Conservation (phyloP, 768 basidiomycete genomes). For the Harrya chromipes region DNA sequence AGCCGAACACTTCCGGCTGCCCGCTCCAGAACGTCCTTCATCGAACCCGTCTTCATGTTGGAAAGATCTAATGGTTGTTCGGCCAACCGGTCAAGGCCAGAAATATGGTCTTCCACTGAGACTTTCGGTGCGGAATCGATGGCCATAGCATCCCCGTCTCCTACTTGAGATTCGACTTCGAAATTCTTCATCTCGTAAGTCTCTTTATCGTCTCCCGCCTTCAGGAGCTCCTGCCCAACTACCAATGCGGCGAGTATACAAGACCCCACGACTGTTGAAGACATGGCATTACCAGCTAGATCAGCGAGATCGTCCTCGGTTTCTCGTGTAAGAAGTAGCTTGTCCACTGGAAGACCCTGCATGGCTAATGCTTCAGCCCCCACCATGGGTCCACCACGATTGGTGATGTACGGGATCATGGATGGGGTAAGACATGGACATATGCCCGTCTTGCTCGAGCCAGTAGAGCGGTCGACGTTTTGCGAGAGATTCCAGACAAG, state of each 20-base stretch:
- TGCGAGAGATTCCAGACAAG: constrained; percentile 96
- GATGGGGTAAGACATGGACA: constrained; percentile 92
- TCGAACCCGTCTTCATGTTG: constrained; percentile 41
- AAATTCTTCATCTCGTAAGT: constrained; percentile 68
- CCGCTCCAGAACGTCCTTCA: constrained; percentile 54
- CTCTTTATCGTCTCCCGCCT: constrained; percentile 57
- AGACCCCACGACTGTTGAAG: constrained; percentile 91
- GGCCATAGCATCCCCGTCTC: constrained; percentile 44
- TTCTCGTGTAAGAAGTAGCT: constrained; percentile 88
- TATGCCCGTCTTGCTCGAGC: constrained; percentile 76
- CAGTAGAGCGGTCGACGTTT: constrained; percentile 90
- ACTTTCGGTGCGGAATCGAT: constrained; percentile 37
- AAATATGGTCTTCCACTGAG: constrained; percentile 50
- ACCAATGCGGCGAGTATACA: constrained; percentile 83
- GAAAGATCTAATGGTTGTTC: constrained; percentile 69
- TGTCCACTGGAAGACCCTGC: constrained; percentile 92
- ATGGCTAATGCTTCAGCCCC: constrained; percentile 90
- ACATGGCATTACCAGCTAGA: constrained; percentile 97
- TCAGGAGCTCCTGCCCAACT: constrained; percentile 61
- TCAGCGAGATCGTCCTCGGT: constrained; percentile 92
- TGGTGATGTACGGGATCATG: constrained; percentile 96
- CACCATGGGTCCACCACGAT: constrained; percentile 93
- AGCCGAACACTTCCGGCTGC: constrained; percentile 74
- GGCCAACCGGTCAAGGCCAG: constrained; percentile 68
- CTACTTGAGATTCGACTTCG: constrained; percentile 25